Percentiles rank a stretch among this genome's conserved stretches.
These are phyloP conservation scores for Mycena indigotica DNA, from an alignment of 768 basidiomycete species.

Conservation along the genomic window DNA sequence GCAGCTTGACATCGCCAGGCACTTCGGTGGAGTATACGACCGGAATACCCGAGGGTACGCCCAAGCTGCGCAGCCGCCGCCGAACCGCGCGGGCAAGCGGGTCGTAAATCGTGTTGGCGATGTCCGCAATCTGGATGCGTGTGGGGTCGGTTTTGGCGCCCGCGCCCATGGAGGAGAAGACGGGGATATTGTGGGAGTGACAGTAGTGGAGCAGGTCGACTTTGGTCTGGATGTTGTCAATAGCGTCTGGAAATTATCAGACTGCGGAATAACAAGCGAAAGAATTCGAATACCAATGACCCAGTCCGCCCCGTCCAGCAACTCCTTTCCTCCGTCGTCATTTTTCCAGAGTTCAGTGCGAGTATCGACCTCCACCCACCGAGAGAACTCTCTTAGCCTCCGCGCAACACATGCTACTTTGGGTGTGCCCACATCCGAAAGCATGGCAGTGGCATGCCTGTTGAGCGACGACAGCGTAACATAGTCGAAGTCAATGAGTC, in stretches of 20 bases:
- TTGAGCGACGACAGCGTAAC: slow-evolving; percentile 95
- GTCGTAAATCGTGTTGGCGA: slow-evolving; percentile 90
- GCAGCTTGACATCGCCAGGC: slow-evolving; percentile 81
- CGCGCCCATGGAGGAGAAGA: slow-evolving; percentile 97
- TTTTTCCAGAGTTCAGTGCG: slow-evolving; percentile 86
- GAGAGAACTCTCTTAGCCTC: slow-evolving; percentile 68
- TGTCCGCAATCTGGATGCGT: slow-evolving; percentile 92
- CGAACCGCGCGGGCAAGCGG: slow-evolving; percentile 92
- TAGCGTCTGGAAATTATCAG: slow-evolving; percentile 66
- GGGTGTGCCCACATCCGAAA: slow-evolving; percentile 90
- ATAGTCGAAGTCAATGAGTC: slow-evolving; percentile 93
- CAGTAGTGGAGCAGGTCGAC: slow-evolving; percentile 93
- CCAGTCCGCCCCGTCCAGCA: slow-evolving; percentile 89
- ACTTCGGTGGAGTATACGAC: slow-evolving; percentile 97
- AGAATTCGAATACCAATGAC: slow-evolving; percentile 74
- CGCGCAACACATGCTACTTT: slow-evolving; percentile 83
- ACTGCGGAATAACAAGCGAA: background rate
- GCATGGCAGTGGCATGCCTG: slow-evolving; percentile 86
- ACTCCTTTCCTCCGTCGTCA: slow-evolving; percentile 62
- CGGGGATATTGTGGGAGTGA: slow-evolving; percentile 77
- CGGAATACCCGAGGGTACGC: slow-evolving; percentile 69
- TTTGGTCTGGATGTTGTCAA: slow-evolving; percentile 97
- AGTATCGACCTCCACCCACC: slow-evolving; percentile 87
- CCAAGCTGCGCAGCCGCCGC: slow-evolving; percentile 64
- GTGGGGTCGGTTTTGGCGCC: slow-evolving; percentile 95